These are phyloP conservation scores for Eragrostis tef DNA, from an alignment of 202 grass and related monocot genomes.

Conservation along the genomic window DNA sequence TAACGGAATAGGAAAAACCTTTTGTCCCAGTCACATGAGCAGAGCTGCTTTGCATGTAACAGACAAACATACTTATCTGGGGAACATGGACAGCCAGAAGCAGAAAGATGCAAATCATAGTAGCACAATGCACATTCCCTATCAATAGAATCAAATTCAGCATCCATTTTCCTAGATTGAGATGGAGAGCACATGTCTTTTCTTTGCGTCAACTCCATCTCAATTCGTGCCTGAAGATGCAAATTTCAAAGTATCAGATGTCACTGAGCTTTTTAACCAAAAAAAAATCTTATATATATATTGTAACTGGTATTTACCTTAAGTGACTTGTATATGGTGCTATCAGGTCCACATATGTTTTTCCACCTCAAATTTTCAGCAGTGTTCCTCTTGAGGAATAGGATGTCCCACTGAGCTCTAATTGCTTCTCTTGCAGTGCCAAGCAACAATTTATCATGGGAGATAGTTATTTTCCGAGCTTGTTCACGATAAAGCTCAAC, in stretches of 20 bases:
- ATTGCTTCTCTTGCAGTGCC: constrained; percentile 85
- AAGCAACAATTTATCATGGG: constrained; percentile 90
- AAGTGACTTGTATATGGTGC: constrained; percentile 70
- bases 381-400: constrained; percentile 72
- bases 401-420: constrained; percentile 89
- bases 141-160: constrained; percentile 78
- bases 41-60: constrained; percentile 78
- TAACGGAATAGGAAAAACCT: constrained; percentile 81
- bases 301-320: constrained; percentile 59
- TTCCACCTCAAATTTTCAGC: constrained; percentile 85
- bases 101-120: constrained; percentile 93
- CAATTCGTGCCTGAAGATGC: constrained; percentile 65
- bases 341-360: constrained; percentile 70
- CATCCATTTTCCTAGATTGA: constrained; percentile 80
- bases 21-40: constrained; percentile 75
- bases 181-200: constrained; percentile 56
- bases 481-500: constrained; percentile 89
- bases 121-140: constrained; percentile 83
- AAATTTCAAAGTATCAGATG: constrained; percentile 50
- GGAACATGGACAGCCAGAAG: constrained; percentile 69
- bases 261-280: constrained; percentile 25
- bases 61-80: constrained; percentile 73
- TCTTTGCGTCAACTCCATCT: constrained; percentile 63
- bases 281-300: constrained; percentile 5
- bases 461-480: constrained; percentile 79